Evolutionary conservation across 352 stramenopile genomes (phyloP).

Genomic region (Globisporangium paroecandrum): DNA sequence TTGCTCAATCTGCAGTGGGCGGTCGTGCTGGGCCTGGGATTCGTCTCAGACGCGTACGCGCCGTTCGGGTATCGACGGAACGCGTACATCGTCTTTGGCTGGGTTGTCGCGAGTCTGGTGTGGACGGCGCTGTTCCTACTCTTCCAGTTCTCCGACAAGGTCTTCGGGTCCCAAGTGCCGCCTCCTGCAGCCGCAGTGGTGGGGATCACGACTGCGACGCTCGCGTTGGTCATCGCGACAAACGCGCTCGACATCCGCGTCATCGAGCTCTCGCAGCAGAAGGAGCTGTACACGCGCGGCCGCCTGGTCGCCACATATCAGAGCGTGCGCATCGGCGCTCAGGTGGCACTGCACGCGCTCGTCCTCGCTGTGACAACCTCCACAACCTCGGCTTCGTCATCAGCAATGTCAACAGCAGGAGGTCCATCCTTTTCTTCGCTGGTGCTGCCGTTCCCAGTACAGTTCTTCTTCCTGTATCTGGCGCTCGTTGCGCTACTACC

Average conservation of each 20-base stretch:
- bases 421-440: too few species aligned
- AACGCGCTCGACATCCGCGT: slow-evolving; percentile 35
- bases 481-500: slow-evolving; percentile 23
- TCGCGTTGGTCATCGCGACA: slow-evolving; percentile 26
- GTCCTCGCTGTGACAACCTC: slow-evolving; percentile 3
- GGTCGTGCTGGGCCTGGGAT: slow-evolving; percentile 28
- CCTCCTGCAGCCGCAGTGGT: slow-evolving; percentile 12
- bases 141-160: slow-evolving; percentile 16
- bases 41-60: slow-evolving; percentile 29
- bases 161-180: slow-evolving; percentile 11
- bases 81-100: slow-evolving; percentile 69
- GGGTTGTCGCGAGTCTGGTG: slow-evolving; percentile 28
- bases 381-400: too few species aligned
- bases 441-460: not conserved
- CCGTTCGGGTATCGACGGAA: slow-evolving; percentile 40
- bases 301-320: slow-evolving; percentile 31
- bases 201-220: slow-evolving; percentile 22
- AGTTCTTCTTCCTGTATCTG: slow-evolving; percentile 27
- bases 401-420: slow-evolving; percentile 4
- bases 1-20: slow-evolving; percentile 31
- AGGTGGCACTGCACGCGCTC: slow-evolving; percentile 22
- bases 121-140: slow-evolving; percentile 23
- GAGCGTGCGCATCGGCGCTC: slow-evolving; percentile 25
- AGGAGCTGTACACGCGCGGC: slow-evolving; percentile 27
- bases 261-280: slow-evolving; percentile 43